Conservation (phyloP, 2,329 filamentous ascomycete genomes). For the Fusarium proliferatum region DNA sequence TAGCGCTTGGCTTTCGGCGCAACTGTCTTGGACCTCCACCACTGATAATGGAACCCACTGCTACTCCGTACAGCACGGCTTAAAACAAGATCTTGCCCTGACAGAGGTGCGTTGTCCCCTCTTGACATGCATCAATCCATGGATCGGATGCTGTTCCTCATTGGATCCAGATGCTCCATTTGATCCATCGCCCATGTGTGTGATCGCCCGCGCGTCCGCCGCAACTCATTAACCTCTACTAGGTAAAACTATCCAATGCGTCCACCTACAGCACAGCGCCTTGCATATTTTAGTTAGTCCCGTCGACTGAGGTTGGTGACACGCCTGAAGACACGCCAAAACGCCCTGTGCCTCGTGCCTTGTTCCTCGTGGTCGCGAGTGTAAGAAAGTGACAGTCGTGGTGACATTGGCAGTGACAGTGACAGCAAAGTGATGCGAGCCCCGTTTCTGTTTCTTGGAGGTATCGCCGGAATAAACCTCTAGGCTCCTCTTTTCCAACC, state of each 20-base stretch:
- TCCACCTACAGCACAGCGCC: conserved; percentile 17
- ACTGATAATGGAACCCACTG: conserved; percentile 14
- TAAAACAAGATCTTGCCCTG: background rate
- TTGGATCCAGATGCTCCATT: conserved; percentile 19
- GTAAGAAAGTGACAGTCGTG: conserved; percentile 19
- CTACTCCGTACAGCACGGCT: background rate
- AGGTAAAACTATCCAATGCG: conserved; percentile 21
- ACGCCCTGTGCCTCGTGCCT: conserved; percentile 34
- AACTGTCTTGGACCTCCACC: conserved; percentile 18
- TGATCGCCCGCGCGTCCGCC: conserved; percentile 38
- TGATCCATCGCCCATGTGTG: conserved; percentile 23
- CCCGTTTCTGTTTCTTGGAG: background rate
- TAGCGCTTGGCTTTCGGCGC: conserved; percentile 21
- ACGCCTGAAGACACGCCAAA: conserved; percentile 19
- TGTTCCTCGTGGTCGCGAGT: conserved; percentile 24
- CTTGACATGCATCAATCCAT: conserved; percentile 37
- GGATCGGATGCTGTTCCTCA: conserved; percentile 17
- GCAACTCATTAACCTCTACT: conserved; percentile 27
- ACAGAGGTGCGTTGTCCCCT: conserved; percentile 24
- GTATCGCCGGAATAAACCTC: conserved; percentile 37
- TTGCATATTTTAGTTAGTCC: conserved; percentile 16
- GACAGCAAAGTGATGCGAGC: conserved; percentile 1
- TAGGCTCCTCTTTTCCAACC: conserved; percentile 27
- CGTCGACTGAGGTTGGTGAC: background rate
- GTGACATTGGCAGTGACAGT: conserved; percentile 7